Percentiles rank a stretch among this genome's conserved stretches.
Evolutionary conservation across 345 rosid species (phyloP).

Genomic region (Pelargonium nanum): DNA sequence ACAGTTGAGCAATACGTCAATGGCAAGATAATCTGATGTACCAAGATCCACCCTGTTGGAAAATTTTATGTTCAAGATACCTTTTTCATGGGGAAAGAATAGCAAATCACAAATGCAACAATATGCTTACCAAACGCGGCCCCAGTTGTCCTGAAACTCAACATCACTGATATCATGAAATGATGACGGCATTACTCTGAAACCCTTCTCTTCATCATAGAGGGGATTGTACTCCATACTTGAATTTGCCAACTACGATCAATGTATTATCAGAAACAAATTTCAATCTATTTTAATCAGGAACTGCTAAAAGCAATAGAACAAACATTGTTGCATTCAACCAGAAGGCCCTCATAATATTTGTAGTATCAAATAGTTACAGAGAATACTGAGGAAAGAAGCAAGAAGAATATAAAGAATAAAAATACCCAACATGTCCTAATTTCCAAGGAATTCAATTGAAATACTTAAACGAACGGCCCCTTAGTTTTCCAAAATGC

Average conservation of each 20-base stretch:
- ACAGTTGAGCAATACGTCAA: conserved; percentile 81
- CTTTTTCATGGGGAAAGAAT: background rate
- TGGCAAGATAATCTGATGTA: conserved; percentile 63
- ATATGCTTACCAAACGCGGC: conserved; percentile 66
- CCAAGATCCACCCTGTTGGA: conserved; percentile 85
- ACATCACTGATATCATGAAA: conserved; percentile 90
- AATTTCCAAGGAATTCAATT: too few species aligned
- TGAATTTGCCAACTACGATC: conserved; percentile 60
- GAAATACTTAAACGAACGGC: too few species aligned
- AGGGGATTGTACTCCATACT: conserved; percentile 72
- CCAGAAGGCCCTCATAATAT: background rate
- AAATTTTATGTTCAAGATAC: conserved; percentile 4
- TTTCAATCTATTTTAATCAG: background rate
- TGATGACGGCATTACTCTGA: conserved; percentile 71
- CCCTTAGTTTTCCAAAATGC: too few species aligned
- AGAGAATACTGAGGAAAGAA: too few species aligned
- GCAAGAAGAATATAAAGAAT: too few species aligned
- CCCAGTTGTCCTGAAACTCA: conserved; percentile 95
- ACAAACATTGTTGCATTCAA: background rate
- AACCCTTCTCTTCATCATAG: conserved; percentile 75
- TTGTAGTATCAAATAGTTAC: too few species aligned
- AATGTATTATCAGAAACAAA: background rate
- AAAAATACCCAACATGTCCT: too few species aligned
- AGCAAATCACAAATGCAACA: background rate
- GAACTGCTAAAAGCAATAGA: background rate